Evolutionary conservation across 2,329 filamentous ascomycete species (phyloP), one percentile per base, ranked within the genome.

Genomic region (Aspergillus fischeri): DNA sequence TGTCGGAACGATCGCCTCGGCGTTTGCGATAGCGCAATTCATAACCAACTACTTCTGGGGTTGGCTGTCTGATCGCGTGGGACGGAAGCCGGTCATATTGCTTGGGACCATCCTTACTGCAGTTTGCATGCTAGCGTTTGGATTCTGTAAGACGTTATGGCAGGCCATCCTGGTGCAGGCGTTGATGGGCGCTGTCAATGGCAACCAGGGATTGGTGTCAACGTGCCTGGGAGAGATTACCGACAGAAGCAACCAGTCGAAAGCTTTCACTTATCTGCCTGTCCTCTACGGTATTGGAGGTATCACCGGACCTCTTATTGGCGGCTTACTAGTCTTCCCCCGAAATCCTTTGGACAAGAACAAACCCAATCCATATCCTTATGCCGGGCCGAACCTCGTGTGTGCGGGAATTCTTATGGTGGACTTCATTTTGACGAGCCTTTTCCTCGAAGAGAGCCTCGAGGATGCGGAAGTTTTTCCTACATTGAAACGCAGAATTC

Each of bases 221-320:
- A 97, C 94, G 0, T 96, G 93, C 51, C 75, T 99, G 51, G 94
- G 94, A 44, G 94, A 99, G 73, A 89, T 99, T 53, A 99, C 94
- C 1, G 92, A 97, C 70, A 86, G 91, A 54, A 94, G 89, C 62
- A 99, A 99, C 73, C 94, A 99, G 80, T 94, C 91, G 68, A 84
- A 84, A 53, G 94, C 92, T 0, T 99, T 99, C 67, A 94, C 90
- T 1, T 99, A 96, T 77, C 79, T 99, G 45, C 94, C 94, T 0
- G 89, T 97, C 42, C 88, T 97, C n/a, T 99, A 99, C 74, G 93
- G 93, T 3, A 80, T 99, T 35, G 94, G 94, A 20, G 91, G 90
- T 47, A 96, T 99, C 60, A 94, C 92, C 0, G 94, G 94, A 0
- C 94, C 94, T 0, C 86, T 95, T 1, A 76, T 97, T n/a, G 94